A percentile compares a stretch with the other conserved stretches of the same genome.
These are phyloP conservation scores for Copromyces sp. DNA, from an alignment of 495 filamentous ascomycete species.

Conservation along the genomic window DNA sequence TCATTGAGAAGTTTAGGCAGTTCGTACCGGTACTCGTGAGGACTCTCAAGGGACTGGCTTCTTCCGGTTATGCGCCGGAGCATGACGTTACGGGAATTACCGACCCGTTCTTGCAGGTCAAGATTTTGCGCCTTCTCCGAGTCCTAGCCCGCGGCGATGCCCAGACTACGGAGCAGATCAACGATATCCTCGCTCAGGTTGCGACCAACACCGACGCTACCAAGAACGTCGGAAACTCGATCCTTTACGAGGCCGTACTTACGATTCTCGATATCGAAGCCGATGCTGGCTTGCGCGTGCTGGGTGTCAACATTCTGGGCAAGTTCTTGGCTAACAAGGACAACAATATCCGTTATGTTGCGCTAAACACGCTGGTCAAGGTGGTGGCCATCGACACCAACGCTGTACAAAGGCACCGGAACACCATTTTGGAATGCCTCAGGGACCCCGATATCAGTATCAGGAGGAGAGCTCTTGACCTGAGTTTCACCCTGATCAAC, in stretches of 20 bases:
- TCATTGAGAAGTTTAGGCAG: slow-evolving; percentile 82
- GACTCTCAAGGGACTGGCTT: slow-evolving; percentile 79
- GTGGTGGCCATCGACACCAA: slow-evolving; percentile 97
- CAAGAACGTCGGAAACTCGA: slow-evolving; percentile 97
- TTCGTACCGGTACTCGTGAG: slow-evolving; percentile 72
- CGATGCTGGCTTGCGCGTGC: slow-evolving; percentile 81
- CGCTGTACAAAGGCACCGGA: slow-evolving; percentile 91
- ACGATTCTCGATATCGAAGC: slow-evolving; percentile 98
- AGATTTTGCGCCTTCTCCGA: slow-evolving; percentile 77
- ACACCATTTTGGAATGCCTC: slow-evolving; percentile 93
- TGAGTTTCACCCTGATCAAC: slow-evolving; percentile 97
- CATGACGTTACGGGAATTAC: slow-evolving; percentile 97
- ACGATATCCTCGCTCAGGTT: slow-evolving; percentile 96
- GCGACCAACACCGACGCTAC: slow-evolving; percentile 96
- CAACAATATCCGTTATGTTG: slow-evolving; percentile 98
- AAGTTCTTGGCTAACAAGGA: slow-evolving; percentile 97
- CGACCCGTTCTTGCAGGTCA: slow-evolving; percentile 97
- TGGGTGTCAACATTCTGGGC: slow-evolving; percentile 95
- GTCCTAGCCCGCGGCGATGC: slow-evolving; percentile 80
- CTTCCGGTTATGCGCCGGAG: slow-evolving; percentile 93
- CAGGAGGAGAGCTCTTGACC: slow-evolving; percentile 81
- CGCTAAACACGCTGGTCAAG: slow-evolving; percentile 93
- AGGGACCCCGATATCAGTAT: slow-evolving; percentile 99
- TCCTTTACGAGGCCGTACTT: slow-evolving; percentile 93
- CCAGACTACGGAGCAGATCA: slow-evolving; percentile 90